Conservation (phyloP, 371 early-diverging fungal species). For the Entomophthora muscae region DNA sequence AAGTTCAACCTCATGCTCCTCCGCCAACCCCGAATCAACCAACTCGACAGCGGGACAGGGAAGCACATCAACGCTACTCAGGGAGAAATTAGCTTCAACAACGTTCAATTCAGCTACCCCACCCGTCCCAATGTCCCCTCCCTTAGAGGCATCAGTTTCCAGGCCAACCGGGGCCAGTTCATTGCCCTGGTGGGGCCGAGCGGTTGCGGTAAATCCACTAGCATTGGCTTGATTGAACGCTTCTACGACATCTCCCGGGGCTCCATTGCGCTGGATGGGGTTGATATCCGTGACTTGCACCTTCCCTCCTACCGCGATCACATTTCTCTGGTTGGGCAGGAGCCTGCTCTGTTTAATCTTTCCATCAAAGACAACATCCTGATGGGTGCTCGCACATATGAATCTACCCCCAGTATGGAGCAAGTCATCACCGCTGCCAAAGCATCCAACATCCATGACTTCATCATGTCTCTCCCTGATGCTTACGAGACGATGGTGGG, state of each 20-base stretch:
- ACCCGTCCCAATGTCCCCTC: conserved; percentile 56
- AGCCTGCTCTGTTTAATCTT: conserved; percentile 62
- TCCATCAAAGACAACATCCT: conserved; percentile 75
- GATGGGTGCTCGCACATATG: conserved; percentile 22
- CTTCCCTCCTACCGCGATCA: conserved; percentile 26
- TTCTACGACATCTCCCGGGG: conserved; percentile 51
- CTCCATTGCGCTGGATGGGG: conserved; percentile 12
- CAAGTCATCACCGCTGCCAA: conserved; percentile 37
- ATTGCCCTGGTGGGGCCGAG: conserved; percentile 67
- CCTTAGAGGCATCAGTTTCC: conserved; percentile 45
- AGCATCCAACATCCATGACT: conserved; percentile 59
- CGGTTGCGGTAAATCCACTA: conserved; percentile 53
- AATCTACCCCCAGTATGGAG: conserved; percentile 19
- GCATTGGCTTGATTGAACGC: conserved; percentile 43
- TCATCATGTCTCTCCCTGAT: conserved; percentile 37
- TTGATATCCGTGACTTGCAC: conserved; percentile 21
- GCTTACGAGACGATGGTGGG: conserved; percentile 67
- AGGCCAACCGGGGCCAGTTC: conserved; percentile 36
- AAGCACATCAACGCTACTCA: conserved; percentile 64
- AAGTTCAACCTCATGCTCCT: conserved; percentile 35
- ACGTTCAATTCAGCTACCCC: conserved; percentile 56
- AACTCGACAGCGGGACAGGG: conserved; percentile 18
- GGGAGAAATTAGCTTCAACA: conserved; percentile 24
- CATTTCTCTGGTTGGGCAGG: conserved; percentile 64
- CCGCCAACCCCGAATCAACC: conserved; percentile 31